phyloP scores from a whole-genome alignment of 768 basidiomycete genomes.

The Lentinus brumalis region DNA sequence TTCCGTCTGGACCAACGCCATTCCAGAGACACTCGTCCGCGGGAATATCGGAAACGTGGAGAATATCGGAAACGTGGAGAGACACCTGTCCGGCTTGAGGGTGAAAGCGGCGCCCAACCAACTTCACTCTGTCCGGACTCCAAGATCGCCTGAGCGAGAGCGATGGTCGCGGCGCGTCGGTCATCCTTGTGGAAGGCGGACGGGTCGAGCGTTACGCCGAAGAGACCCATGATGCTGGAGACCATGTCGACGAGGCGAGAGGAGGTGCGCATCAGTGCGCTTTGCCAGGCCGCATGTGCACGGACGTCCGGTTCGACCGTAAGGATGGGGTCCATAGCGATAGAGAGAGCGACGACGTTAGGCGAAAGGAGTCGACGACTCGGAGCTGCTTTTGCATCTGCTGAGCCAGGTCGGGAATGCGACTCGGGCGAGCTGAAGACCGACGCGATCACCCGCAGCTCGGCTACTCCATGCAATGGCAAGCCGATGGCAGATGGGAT shows the following conservation, averaged over 20 bases:
- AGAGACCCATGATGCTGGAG: constrained; percentile 18
- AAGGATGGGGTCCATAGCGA: constrained; percentile 3
- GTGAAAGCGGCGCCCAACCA: constrained; percentile 6
- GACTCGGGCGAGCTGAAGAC: too few species aligned
- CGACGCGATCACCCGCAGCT: too few species aligned
- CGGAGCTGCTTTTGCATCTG: constrained; percentile 5
- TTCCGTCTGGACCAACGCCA: constrained; percentile 1
- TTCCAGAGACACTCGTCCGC: neutral
- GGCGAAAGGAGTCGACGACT: neutral
- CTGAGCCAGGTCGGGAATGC: too few species aligned
- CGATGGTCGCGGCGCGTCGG: constrained; percentile 5
- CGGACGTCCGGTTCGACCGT: constrained; percentile 1
- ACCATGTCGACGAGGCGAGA: constrained; percentile 20
- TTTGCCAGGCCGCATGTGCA: constrained; percentile 8
- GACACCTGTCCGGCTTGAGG: neutral
- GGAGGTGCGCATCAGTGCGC: constrained; percentile 17
- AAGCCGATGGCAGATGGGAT: too few species aligned
- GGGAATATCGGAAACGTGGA: constrained; percentile 12
- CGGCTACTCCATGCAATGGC: too few species aligned
- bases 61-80: constrained; percentile 6
- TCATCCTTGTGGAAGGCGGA: constrained; percentile 4
- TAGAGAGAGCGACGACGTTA: neutral
- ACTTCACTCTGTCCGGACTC: constrained; percentile 5
- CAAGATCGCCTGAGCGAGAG: constrained; percentile 10
- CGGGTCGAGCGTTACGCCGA: constrained; percentile 11